Conservation (phyloP, 2,329 filamentous ascomycete species). For the Leptoxyphium fumago region DNA sequence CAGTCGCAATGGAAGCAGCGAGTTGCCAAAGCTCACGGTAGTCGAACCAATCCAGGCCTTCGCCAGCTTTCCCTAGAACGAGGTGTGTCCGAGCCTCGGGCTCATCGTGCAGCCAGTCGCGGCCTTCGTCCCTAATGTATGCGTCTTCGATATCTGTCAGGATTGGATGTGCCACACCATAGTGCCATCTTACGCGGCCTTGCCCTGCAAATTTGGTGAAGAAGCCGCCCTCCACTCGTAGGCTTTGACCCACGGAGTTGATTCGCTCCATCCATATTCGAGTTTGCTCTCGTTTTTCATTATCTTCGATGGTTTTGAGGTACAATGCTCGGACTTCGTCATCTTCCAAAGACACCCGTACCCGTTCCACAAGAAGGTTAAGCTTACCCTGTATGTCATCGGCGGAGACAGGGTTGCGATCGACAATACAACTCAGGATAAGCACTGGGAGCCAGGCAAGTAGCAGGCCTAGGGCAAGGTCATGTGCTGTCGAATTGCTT, state of each 20-base stretch:
- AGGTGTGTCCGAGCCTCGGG: conserved; percentile 19
- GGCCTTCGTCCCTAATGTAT: conserved; percentile 24
- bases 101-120: conserved; percentile 24
- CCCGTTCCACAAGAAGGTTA: conserved; percentile 25
- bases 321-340: conserved; percentile 15
- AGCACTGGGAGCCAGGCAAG: conserved; percentile 33
- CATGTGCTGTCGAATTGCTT: conserved; percentile 28
- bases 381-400: conserved; percentile 25
- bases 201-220: conserved; percentile 29
- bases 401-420: conserved; percentile 30
- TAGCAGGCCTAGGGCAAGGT: conserved; percentile 29
- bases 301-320: conserved; percentile 15
- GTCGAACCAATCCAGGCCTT: conserved; percentile 27
- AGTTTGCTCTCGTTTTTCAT: conserved; percentile 12
- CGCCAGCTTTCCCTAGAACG: conserved; percentile 19
- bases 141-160: conserved; percentile 26
- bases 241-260: conserved; percentile 4
- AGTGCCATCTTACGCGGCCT: conserved; percentile 22
- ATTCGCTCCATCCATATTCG: conserved; percentile 14
- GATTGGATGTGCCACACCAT: conserved; percentile 27
- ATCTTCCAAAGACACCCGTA: conserved; percentile 20
- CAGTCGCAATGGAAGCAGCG: conserved; percentile 21
- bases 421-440: conserved; percentile 30
- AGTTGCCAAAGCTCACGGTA: conserved; percentile 31
- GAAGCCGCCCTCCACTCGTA: conserved; percentile 17